Percentiles rank a stretch among this genome's conserved stretches.
phyloP scores from a whole-genome alignment of 1,284 basidiomycete species.

The Cutaneotrichosporon cavernicola region DNA sequence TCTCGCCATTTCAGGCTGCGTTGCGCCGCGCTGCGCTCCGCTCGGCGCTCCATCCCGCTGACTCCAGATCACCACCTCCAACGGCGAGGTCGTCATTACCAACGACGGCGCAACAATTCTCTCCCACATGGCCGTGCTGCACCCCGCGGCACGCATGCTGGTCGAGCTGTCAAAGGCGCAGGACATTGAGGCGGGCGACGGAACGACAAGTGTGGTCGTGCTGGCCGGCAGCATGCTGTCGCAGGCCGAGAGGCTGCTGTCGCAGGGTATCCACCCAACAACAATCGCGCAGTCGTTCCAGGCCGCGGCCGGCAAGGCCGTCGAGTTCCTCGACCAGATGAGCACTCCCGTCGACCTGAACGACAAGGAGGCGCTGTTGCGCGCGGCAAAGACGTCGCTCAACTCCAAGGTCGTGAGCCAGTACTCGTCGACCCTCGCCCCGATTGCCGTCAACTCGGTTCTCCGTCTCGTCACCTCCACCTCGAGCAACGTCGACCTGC shows the following conservation, averaged over 20 bases:
- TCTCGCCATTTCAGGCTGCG: background rate
- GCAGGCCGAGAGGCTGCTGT: slow-evolving; percentile 94
- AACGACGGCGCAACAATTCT: slow-evolving; percentile 99
- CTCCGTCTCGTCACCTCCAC: slow-evolving; percentile 80
- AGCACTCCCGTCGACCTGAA: slow-evolving; percentile 88
- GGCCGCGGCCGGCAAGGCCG: slow-evolving; percentile 85
- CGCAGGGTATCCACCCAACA: slow-evolving; percentile 95
- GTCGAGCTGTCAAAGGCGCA: slow-evolving; percentile 98
- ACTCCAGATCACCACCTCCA: slow-evolving; percentile 88
- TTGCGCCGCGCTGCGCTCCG: background rate
- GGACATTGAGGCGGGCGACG: slow-evolving; percentile 98
- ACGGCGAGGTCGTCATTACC: slow-evolving; percentile 95
- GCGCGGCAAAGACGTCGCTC: slow-evolving; percentile 90
- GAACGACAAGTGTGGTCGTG: slow-evolving; percentile 98
- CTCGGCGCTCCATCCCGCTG: background rate
- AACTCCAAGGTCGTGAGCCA: slow-evolving; percentile 99
- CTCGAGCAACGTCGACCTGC: slow-evolving; percentile 90
- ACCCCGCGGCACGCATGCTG: slow-evolving; percentile 98
- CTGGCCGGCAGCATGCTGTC: slow-evolving; percentile 89
- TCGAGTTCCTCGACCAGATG: slow-evolving; percentile 91
- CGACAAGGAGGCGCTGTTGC: slow-evolving; percentile 80
- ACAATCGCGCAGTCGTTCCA: slow-evolving; percentile 96
- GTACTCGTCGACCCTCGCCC: slow-evolving; percentile 95
- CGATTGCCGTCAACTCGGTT: slow-evolving; percentile 96
- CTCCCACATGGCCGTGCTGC: slow-evolving; percentile 94